A percentile compares a stretch with the other conserved stretches of the same genome.
Evolutionary conservation across 2,329 filamentous ascomycete genomes (phyloP).

Genomic region (Xylaria polymorpha): DNA sequence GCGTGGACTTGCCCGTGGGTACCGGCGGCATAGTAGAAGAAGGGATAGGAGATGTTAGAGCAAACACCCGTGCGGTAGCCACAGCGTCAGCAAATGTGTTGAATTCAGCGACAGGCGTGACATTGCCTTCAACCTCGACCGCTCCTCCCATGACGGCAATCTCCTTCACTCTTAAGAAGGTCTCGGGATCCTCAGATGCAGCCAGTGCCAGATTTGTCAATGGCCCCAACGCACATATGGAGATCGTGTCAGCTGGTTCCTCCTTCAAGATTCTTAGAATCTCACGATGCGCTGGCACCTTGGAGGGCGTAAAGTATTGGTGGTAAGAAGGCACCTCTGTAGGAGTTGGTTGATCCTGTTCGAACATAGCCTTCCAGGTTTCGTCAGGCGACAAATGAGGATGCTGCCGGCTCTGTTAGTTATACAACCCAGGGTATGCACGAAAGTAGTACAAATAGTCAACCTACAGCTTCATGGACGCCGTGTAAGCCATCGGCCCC

Average conservation of each 20-base stretch:
- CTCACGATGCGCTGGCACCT: constrained; percentile 79
- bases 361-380: constrained; percentile 78
- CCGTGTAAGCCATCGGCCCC: constrained; percentile 81
- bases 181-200: constrained; percentile 86
- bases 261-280: constrained; percentile 88
- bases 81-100: constrained; percentile 92
- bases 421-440: neutral
- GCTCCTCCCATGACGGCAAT: constrained; percentile 96
- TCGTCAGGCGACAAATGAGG: constrained; percentile 80
- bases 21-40: constrained; percentile 82
- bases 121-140: constrained; percentile 82
- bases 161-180: constrained; percentile 89
- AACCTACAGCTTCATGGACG: constrained; percentile 70
- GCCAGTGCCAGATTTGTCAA: constrained; percentile 94
- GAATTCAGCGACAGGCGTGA: constrained; percentile 89
- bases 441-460: neutral
- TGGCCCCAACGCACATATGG: constrained; percentile 90
- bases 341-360: constrained; percentile 50
- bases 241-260: constrained; percentile 84
- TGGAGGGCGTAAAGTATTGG: constrained; percentile 79
- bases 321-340: constrained; percentile 60
- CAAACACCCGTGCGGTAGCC: constrained; percentile 80
- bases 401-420: constrained; percentile 59
- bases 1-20: constrained; percentile 59
- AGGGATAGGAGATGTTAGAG: constrained; percentile 79